Evolutionary conservation across 2,329 filamentous ascomycete genomes (phyloP).

Genomic region (Phialocephala sp.): DNA sequence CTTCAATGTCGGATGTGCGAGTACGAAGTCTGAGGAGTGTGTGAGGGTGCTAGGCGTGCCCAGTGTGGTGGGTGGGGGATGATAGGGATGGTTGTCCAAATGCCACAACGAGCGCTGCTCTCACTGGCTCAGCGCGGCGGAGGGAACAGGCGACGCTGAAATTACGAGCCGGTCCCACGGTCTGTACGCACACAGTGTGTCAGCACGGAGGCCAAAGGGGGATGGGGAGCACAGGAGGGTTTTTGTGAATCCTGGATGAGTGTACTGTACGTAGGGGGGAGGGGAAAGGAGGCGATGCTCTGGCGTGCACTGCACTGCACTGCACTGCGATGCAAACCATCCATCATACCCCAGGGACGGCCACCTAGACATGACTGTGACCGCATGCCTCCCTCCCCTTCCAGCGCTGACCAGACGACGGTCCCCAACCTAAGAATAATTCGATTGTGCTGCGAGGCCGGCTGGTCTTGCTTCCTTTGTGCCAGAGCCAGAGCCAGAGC

Average conservation of each 20-base stretch:
- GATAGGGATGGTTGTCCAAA: not conserved
- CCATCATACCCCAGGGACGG: not conserved
- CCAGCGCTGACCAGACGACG: not conserved
- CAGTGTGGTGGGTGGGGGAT: not conserved
- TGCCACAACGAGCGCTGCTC: not conserved
- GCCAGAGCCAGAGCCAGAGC: too few species aligned
- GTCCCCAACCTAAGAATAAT: conserved; percentile 1
- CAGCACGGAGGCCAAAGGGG: conserved; percentile 1
- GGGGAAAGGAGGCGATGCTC: not conserved
- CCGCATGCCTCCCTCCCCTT: not conserved
- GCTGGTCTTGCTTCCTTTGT: not conserved
- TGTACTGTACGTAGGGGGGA: not conserved
- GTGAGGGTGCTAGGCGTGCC: not conserved
- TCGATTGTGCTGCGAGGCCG: not conserved
- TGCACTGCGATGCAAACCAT: not conserved
- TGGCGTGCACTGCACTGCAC: not conserved
- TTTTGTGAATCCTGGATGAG: not conserved
- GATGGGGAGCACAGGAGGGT: not conserved
- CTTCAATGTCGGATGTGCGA: conserved; percentile 7
- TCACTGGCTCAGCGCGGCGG: conserved; percentile 6
- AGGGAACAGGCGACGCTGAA: conserved; percentile 11
- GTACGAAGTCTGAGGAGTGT: not conserved
- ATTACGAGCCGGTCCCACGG: conserved; percentile 7
- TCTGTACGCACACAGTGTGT: conserved; percentile 1
- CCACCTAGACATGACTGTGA: conserved; percentile 1